These are phyloP conservation scores for Suillus clintonianus DNA, from an alignment of 768 basidiomycete genomes.

Conservation along the genomic window DNA sequence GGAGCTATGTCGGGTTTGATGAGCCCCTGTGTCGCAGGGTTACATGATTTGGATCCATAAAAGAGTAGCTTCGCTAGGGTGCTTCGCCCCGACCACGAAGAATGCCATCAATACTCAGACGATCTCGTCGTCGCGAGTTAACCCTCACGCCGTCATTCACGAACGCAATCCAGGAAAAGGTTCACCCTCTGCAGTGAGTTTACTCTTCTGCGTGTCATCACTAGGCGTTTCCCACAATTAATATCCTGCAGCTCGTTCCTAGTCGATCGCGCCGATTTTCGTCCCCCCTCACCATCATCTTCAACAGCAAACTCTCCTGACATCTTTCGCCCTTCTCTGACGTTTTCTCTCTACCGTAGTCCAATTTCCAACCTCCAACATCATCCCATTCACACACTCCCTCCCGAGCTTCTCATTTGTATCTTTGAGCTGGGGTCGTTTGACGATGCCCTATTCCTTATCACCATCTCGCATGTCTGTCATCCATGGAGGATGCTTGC, in stretches of 20 bases:
- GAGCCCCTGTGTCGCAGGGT: slow-evolving; percentile 31
- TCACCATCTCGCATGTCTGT: slow-evolving; percentile 71
- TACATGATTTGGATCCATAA: slow-evolving; percentile 27
- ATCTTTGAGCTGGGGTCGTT: slow-evolving; percentile 64
- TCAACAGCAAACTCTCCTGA: slow-evolving; percentile 19
- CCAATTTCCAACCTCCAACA: slow-evolving; percentile 24
- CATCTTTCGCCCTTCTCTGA: slow-evolving; percentile 29
- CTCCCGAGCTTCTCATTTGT: slow-evolving; percentile 62
- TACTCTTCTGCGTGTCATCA: not conserved
- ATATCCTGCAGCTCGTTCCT: slow-evolving; percentile 21
- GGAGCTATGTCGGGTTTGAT: slow-evolving; percentile 14
- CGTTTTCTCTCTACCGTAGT: slow-evolving; percentile 24
- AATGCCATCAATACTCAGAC: slow-evolving; percentile 46
- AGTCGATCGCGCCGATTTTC: slow-evolving; percentile 22
- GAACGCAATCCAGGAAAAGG: slow-evolving; percentile 45
- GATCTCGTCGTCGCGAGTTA: slow-evolving; percentile 48
- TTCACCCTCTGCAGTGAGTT: slow-evolving; percentile 34
- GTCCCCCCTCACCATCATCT: slow-evolving; percentile 12
- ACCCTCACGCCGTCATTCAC: slow-evolving; percentile 53
- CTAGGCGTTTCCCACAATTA: slow-evolving; percentile 18
- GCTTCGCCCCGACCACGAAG: slow-evolving; percentile 17
- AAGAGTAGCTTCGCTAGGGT: slow-evolving; percentile 19
- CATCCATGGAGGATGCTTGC: slow-evolving; percentile 62
- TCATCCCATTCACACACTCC: slow-evolving; percentile 60
- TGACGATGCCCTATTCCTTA: slow-evolving; percentile 56